These are phyloP conservation scores for Globisporangium polare DNA, from an alignment of 352 stramenopile species.

Conservation along the genomic window DNA sequence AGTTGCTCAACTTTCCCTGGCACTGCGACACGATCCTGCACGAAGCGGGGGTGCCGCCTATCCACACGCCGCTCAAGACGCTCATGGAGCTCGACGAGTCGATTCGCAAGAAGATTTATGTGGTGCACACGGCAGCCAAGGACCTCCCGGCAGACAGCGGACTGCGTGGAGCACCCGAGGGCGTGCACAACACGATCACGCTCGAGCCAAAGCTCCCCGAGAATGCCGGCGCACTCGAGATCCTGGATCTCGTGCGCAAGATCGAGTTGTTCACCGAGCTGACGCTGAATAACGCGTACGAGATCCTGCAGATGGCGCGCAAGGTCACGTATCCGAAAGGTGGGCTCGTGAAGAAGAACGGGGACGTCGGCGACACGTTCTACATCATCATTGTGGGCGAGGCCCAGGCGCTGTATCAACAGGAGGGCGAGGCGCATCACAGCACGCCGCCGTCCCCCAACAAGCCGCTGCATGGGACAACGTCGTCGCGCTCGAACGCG, in stretches of 20 bases:
- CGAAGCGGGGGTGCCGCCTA: slow-evolving; percentile 92
- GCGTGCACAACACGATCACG: slow-evolving; percentile 86
- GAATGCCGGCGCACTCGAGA: slow-evolving; percentile 74
- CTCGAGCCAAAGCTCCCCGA: slow-evolving; percentile 73
- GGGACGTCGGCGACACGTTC: slow-evolving; percentile 56
- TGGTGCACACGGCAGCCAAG: slow-evolving; percentile 92
- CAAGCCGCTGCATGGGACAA: background rate
- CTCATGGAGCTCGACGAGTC: slow-evolving; percentile 85
- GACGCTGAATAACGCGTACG: slow-evolving; percentile 82
- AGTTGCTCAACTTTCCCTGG: slow-evolving; percentile 93
- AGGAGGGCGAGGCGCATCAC: slow-evolving; percentile 4
- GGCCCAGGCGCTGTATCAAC: slow-evolving; percentile 48
- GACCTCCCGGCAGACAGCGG: slow-evolving; percentile 70
- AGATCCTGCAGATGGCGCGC: slow-evolving; percentile 79
- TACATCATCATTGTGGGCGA: slow-evolving; percentile 85
- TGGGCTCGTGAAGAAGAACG: slow-evolving; percentile 42
- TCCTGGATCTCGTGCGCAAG: slow-evolving; percentile 82
- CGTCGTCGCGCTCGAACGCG: slow-evolving; percentile 18
- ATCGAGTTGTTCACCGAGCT: slow-evolving; percentile 81
- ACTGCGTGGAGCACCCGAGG: slow-evolving; percentile 86
- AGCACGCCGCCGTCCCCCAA: slow-evolving; percentile 5
- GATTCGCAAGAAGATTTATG: slow-evolving; percentile 91
- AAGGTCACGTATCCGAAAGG: slow-evolving; percentile 67
- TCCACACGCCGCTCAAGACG: slow-evolving; percentile 94
- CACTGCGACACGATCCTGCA: slow-evolving; percentile 93